These are phyloP conservation scores for Tuber magnatum DNA, from an alignment of 495 filamentous ascomycete genomes.

Conservation along the genomic window DNA sequence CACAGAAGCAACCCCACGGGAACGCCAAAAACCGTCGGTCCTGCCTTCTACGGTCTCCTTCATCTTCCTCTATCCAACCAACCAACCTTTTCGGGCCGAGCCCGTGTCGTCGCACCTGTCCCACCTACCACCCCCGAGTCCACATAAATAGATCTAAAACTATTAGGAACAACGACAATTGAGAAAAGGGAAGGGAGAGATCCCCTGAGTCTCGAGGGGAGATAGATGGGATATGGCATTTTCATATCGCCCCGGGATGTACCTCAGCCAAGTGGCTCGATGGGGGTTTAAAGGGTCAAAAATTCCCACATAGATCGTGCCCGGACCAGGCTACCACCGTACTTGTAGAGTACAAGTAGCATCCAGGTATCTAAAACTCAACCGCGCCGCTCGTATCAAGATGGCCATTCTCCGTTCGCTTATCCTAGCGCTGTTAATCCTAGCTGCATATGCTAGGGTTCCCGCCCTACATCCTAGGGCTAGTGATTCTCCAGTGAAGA, in stretches of 20 bases:
- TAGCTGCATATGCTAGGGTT: constrained; percentile 15
- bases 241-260: not conserved
- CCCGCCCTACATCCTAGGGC: constrained; percentile 5
- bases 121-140: not conserved
- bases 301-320: not conserved
- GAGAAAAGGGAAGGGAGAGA: not conserved
- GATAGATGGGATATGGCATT: not conserved
- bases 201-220: not conserved
- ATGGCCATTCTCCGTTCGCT: constrained; percentile 23
- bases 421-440: constrained; percentile 18
- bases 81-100: not conserved
- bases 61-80: not conserved
- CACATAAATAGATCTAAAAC: not conserved
- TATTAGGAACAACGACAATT: not conserved
- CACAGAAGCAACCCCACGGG: not conserved
- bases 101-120: not conserved
- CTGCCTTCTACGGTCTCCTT: not conserved
- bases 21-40: not conserved
- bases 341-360: no score
- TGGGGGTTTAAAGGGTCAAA: not conserved
- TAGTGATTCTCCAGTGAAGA: not conserved
- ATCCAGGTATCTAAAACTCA: not conserved
- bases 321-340: not conserved
- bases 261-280: not conserved
- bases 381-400: not conserved